Evolutionary conservation across 1,284 basidiomycete species (phyloP).

Genomic region (Agaricales sp.): DNA sequence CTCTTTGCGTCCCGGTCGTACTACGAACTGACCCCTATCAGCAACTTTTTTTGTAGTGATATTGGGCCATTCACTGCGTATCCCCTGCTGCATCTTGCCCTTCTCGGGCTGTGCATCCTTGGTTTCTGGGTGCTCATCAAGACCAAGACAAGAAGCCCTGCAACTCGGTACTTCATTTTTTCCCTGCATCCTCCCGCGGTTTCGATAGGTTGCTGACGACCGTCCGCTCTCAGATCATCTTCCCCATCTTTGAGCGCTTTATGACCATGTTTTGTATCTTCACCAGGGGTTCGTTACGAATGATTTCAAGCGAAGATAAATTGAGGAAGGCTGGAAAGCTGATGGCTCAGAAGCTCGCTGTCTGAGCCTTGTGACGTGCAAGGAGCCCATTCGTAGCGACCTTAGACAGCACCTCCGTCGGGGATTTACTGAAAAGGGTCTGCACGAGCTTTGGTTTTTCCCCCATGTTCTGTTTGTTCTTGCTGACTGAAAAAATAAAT

Average conservation of each 20-base stretch:
- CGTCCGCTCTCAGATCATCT: conserved; percentile 59
- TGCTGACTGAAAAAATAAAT: conserved; percentile 5
- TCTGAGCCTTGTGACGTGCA: conserved; percentile 95
- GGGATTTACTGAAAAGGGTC: conserved; percentile 76
- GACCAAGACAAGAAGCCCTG: no score
- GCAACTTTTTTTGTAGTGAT: no score
- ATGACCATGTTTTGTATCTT: conserved; percentile 99
- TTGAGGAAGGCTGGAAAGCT: conserved; percentile 88
- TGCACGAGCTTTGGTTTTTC: conserved; percentile 54
- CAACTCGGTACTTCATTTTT: conserved; percentile 35
- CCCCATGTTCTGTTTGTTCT: conserved; percentile 1
- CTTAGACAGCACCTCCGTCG: conserved; percentile 85
- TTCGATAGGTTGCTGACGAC: conserved; percentile 6
- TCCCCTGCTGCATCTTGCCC: no score
- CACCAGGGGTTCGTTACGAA: conserved; percentile 88
- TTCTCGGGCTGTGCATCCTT: no score
- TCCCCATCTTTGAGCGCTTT: conserved; percentile 97
- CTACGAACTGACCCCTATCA: no score
- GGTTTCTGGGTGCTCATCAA: no score
- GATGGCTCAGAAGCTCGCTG: conserved; percentile 96
- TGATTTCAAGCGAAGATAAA: conserved; percentile 92
- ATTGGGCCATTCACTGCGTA: no score
- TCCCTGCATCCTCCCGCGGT: not conserved
- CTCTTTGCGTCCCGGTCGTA: no score
- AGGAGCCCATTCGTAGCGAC: conserved; percentile 92